Conservation (phyloP, 305 asterid species). For the Stenogyne calaminthoides region DNA sequence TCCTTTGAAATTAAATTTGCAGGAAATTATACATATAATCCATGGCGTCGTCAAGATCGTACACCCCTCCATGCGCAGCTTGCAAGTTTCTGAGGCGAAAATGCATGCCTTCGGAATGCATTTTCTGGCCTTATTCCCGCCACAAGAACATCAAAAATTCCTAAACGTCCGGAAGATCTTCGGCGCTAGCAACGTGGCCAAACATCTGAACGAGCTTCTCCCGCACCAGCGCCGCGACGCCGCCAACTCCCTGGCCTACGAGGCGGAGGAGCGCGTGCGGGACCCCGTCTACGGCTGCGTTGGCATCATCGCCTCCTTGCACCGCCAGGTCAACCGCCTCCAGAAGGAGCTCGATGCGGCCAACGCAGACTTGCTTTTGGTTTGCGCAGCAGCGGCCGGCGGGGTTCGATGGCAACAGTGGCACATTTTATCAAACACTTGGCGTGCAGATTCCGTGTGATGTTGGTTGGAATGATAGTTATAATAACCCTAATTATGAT, state of each 20-base stretch:
- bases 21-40: not conserved
- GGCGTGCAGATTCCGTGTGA: too few relatives aligned
- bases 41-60: slow-evolving; percentile 63
- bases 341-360: slow-evolving; percentile 83
- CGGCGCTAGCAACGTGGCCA: slow-evolving; percentile 85
- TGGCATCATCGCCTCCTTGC: slow-evolving; percentile 77
- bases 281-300: slow-evolving; percentile 93
- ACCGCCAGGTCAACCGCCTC: slow-evolving; percentile 73
- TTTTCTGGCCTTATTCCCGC: slow-evolving; percentile 74
- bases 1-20: too few relatives aligned
- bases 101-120: slow-evolving; percentile 69
- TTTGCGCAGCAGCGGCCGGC: too few relatives aligned
- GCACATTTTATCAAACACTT: too few relatives aligned
- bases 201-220: slow-evolving; percentile 73
- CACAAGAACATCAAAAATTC: slow-evolving; percentile 80
- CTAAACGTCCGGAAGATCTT: slow-evolving; percentile 81
- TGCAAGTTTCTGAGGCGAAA: slow-evolving; percentile 84
- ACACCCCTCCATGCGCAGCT: slow-evolving; percentile 91
- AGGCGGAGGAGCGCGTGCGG: slow-evolving; percentile 80
- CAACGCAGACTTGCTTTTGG: slow-evolving; percentile 51
- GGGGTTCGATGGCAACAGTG: too few relatives aligned
- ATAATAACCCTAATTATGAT: too few relatives aligned
- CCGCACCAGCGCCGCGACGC: slow-evolving; percentile 90
- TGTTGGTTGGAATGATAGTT: too few relatives aligned
- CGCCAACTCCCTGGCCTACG: slow-evolving; percentile 78